Evolutionary conservation across 768 basidiomycete genomes (phyloP).

Genomic region (Psilocybe azurescens): DNA sequence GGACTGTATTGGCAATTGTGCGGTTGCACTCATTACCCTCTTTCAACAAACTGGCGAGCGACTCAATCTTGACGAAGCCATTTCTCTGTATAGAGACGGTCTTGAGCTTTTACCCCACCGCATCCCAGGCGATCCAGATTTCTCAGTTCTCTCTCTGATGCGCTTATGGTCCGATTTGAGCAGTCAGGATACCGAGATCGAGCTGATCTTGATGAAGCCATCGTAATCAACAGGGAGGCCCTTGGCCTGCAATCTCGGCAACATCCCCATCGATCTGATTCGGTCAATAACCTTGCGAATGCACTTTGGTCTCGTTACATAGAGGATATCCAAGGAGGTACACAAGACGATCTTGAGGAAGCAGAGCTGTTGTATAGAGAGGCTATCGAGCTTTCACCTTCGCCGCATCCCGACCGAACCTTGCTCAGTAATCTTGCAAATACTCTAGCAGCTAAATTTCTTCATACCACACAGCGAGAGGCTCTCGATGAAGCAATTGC

Average conservation of each 20-base stretch:
- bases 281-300: conserved; percentile 3
- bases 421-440: too few relatives aligned
- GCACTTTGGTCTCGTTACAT: conserved; percentile 1
- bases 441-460: too few relatives aligned
- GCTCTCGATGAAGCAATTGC: too few relatives aligned
- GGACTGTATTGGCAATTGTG: too few relatives aligned
- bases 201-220: conserved; percentile 3
- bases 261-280: not conserved
- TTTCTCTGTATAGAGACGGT: too few relatives aligned
- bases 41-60: too few relatives aligned
- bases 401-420: too few relatives aligned
- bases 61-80: too few relatives aligned
- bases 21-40: too few relatives aligned
- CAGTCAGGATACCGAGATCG: not conserved
- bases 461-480: too few relatives aligned
- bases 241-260: not conserved
- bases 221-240: conserved; percentile 2
- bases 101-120: too few relatives aligned
- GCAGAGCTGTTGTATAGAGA: conserved; percentile 3
- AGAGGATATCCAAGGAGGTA: not conserved
- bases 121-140: not conserved
- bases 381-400: not conserved
- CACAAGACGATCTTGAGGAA: not conserved
- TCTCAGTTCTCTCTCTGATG: conserved; percentile 3
- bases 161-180: conserved; percentile 1